A percentile compares a stretch with the other conserved stretches of the same genome.
Conservation (phyloP, 2,329 filamentous ascomycete genomes). For the Fusarium incarnatum region DNA sequence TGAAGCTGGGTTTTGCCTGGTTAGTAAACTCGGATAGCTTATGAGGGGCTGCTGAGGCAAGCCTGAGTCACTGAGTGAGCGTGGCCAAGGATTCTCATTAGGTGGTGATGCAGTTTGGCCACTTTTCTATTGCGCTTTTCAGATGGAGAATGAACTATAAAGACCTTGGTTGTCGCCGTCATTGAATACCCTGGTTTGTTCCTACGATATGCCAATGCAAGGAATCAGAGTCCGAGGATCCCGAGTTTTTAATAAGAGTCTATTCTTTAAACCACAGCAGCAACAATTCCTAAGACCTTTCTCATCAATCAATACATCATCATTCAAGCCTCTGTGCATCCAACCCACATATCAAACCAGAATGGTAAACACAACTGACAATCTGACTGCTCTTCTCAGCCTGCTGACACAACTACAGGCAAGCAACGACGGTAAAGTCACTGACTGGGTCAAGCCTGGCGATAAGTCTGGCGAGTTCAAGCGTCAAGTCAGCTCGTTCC, state of each 20-base stretch:
- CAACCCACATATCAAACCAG: conserved; percentile 36
- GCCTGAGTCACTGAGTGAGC: conserved; percentile 44
- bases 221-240: conserved; percentile 35
- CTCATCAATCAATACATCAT: conserved; percentile 18
- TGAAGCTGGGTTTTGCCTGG: conserved; percentile 16
- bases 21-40: conserved; percentile 16
- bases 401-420: conserved; percentile 35
- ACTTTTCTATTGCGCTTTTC: conserved; percentile 16
- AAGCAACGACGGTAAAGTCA: conserved; percentile 62
- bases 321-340: not conserved
- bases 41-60: conserved; percentile 44
- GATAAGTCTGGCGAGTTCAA: conserved; percentile 94
- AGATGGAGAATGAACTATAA: conserved; percentile 35
- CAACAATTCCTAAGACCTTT: conserved; percentile 21
- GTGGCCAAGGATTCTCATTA: conserved; percentile 7
- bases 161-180: conserved; percentile 35
- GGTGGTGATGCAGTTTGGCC: conserved; percentile 19
- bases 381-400: not conserved
- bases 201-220: conserved; percentile 40
- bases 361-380: conserved; percentile 36
- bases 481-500: conserved; percentile 84
- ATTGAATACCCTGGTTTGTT: conserved; percentile 16
- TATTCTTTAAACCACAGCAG: conserved; percentile 9
- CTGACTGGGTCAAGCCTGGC: conserved; percentile 82
- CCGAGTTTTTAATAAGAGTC: conserved; percentile 23